Evolutionary conservation across 345 rosid species (phyloP).

Genomic region (Hibiscus mutabilis): DNA sequence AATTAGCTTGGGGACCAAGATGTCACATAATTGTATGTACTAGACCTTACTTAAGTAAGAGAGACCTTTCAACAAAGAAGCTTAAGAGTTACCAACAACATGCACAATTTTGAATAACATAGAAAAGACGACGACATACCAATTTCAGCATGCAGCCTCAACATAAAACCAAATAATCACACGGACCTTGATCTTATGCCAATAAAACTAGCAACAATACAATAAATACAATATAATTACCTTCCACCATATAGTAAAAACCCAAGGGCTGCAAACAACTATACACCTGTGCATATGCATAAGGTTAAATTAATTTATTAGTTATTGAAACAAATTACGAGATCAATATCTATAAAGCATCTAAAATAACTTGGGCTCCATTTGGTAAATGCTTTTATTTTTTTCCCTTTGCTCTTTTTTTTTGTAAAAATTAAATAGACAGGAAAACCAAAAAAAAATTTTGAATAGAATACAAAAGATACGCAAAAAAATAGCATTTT

Average conservation of each 20-base stretch:
- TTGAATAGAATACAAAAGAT: background rate
- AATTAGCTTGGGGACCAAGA: background rate
- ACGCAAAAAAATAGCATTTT: too few relatives aligned
- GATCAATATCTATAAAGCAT: background rate
- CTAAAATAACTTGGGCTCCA: background rate
- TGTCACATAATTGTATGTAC: background rate
- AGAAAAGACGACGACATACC: background rate
- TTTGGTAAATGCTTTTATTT: background rate
- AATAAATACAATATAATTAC: conserved; percentile 27
- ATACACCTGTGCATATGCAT: conserved; percentile 44
- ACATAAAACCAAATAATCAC: background rate
- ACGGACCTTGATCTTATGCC: background rate
- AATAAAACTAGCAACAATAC: conserved; percentile 7
- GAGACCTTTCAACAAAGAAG: conserved; percentile 2
- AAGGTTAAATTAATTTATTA: conserved; percentile 7
- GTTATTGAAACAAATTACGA: background rate
- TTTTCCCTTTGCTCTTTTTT: background rate
- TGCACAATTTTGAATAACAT: background rate
- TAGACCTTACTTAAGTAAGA: background rate
- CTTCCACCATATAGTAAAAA: conserved; percentile 93
- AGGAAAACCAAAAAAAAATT: background rate
- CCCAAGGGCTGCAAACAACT: conserved; percentile 83
- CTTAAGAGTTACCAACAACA: background rate
- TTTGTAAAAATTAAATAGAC: background rate
- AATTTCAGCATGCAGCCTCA: background rate